Evolutionary conservation across 1,284 basidiomycete genomes (phyloP), one percentile per base, ranked within the genome.

Genomic region (Mycosarcoma maydis): DNA sequence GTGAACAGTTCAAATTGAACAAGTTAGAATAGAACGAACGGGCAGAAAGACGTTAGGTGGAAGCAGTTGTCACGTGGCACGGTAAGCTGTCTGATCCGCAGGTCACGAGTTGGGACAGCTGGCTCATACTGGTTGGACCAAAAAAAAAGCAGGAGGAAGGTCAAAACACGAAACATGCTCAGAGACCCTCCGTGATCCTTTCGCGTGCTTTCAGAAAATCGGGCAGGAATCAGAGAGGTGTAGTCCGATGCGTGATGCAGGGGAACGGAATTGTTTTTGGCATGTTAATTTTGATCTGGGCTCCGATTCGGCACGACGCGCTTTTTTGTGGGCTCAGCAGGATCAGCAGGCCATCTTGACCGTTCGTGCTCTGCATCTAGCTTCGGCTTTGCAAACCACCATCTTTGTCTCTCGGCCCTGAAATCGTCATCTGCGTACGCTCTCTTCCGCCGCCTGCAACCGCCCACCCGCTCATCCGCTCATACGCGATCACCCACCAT

Each of bases 341-440:
- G 10, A 3, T 11, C 30, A n/a, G 16, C 11, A 20, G n/a, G 24
- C 17, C 36, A 20, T 45, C 19, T 8, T 19, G 30, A 45, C 41
- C 34, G 27, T 39, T 41, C 34, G 26, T 36, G 22, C 38, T 40
- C 29, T 40, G 17, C 45, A 49, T 36, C 38, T 40, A 27, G 30
- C 36, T 30, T 50, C 46, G 52, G 58, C 51, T 20, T 49, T 50
- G n/a, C 41, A 46, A 41, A 61, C 52, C 58, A 61, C 46, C 58
- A 61, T 61, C 58, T 60, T 39, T 40, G 44, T 39, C 19, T 27
- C 6, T 13, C 33, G 36, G n/a, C 17, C 17, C 7, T 23, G 6
- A 39, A n/a, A n/a, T n/a, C n/a, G n/a, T n/a, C n/a, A n/a, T n/a
- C n/a, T n/a, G n/a, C n/a, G n/a, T n/a, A n/a, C n/a, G n/a, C n/a